A percentile compares a stretch with the other conserved stretches of the same genome.
Conservation (phyloP, 345 rosid species). For the Cochlearia excelsa region DNA sequence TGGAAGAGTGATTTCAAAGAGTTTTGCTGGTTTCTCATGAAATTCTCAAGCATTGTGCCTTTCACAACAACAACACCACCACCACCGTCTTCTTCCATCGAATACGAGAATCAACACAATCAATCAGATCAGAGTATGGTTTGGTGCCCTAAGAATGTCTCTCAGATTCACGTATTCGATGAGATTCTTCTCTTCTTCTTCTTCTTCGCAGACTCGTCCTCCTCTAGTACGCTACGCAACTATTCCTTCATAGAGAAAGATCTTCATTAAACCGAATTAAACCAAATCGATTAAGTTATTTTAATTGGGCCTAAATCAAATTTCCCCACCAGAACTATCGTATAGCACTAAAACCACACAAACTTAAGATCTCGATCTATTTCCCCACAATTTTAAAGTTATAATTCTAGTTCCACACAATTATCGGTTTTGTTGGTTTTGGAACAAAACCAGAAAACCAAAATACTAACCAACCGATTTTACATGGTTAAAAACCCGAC, state of each 20-base stretch:
- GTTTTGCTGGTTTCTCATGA: conserved; percentile 54
- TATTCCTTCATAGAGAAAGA: not conserved
- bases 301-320: too few relatives aligned
- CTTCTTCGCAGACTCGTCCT: conserved; percentile 11
- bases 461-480: too few relatives aligned
- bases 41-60: conserved; percentile 45
- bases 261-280: too few relatives aligned
- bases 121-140: conserved; percentile 17
- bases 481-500: too few relatives aligned
- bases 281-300: too few relatives aligned
- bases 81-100: conserved; percentile 36
- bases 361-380: too few relatives aligned
- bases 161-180: not conserved
- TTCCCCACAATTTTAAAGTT: too few relatives aligned
- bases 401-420: too few relatives aligned
- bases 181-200: conserved; percentile 21
- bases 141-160: conserved; percentile 1
- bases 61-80: conserved; percentile 23
- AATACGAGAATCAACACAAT: conserved; percentile 1
- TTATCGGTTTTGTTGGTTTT: too few relatives aligned
- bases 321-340: too few relatives aligned
- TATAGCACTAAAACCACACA: too few relatives aligned
- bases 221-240: conserved; percentile 11
- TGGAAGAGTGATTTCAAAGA: conserved; percentile 68
- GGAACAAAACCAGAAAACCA: too few relatives aligned